Conservation (phyloP, 2,329 filamentous ascomycete genomes). For the Clarireedia hainanense region DNA sequence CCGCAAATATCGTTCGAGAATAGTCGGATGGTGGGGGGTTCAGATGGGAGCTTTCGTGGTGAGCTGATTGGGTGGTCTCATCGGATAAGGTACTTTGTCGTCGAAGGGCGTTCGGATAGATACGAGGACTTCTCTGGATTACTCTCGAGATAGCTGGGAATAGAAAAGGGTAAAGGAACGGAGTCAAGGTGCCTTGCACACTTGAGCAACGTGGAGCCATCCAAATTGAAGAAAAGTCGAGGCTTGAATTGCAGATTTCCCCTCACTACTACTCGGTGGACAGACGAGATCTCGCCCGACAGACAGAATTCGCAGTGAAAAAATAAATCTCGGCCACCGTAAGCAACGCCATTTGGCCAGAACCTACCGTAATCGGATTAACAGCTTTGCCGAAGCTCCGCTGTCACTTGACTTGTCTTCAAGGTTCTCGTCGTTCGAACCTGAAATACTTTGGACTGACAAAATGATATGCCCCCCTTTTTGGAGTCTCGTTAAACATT, state of each 20-base stretch:
- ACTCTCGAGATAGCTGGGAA: conserved; percentile 10
- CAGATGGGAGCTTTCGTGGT: conserved; percentile 45
- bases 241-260: neutral
- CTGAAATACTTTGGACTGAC: neutral
- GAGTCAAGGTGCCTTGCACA: conserved; percentile 25
- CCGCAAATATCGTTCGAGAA: conserved; percentile 72
- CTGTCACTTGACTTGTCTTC: neutral
- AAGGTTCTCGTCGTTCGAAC: neutral
- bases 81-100: conserved; percentile 15
- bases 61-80: conserved; percentile 8
- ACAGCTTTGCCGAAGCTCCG: neutral
- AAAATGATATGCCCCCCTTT: conserved; percentile 1
- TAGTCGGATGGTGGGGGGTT: conserved; percentile 83
- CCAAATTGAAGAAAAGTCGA: neutral
- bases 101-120: conserved; percentile 13
- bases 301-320: neutral
- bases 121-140: conserved; percentile 4
- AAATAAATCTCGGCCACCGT: conserved; percentile 5
- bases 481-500: conserved; percentile 2
- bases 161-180: conserved; percentile 29
- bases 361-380: conserved; percentile 1
- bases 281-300: neutral
- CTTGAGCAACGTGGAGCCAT: conserved; percentile 28
- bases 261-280: conserved; percentile 1
- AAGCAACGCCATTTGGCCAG: neutral